Evolutionary conservation across 345 rosid species (phyloP).

Genomic region (Dipteronia sinensis): DNA sequence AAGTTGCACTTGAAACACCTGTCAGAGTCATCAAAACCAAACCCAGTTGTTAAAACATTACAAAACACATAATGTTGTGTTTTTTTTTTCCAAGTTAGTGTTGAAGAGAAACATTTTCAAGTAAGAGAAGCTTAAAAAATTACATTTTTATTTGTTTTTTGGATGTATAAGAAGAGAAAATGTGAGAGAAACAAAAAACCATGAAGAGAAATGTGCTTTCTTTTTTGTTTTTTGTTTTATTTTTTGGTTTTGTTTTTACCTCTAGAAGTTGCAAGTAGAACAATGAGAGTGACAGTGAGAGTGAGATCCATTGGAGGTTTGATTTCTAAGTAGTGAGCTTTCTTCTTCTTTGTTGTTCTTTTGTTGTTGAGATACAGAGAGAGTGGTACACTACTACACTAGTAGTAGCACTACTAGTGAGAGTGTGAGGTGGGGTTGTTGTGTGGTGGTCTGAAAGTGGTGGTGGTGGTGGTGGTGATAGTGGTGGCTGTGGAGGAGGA

Average conservation of each 20-base stretch:
- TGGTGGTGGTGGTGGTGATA: neutral
- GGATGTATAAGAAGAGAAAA: neutral
- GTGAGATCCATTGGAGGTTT: slow-evolving; percentile 36
- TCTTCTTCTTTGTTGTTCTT: too few relatives aligned
- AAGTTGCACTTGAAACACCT: slow-evolving; percentile 42
- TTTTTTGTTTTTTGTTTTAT: too few relatives aligned
- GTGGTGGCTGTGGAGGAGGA: neutral
- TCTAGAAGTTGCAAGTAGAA: slow-evolving; percentile 32
- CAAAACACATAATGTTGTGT: neutral
- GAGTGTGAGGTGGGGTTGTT: neutral
- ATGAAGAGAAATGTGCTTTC: neutral
- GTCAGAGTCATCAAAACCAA: neutral
- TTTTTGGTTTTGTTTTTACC: slow-evolving; percentile 24
- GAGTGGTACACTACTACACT: too few relatives aligned
- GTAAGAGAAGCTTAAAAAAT: neutral
- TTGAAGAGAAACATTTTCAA: neutral
- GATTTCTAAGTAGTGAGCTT: neutral
- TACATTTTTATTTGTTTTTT: too few relatives aligned
- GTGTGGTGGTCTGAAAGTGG: neutral
- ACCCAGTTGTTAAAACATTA: neutral
- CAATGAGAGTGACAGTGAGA: slow-evolving; percentile 29
- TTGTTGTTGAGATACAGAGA: neutral
- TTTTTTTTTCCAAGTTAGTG: neutral
- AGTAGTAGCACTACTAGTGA: neutral
- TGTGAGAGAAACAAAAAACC: slow-evolving; percentile 8